Evolutionary conservation across 768 basidiomycete species (phyloP).

Genomic region (Bullera alba): DNA sequence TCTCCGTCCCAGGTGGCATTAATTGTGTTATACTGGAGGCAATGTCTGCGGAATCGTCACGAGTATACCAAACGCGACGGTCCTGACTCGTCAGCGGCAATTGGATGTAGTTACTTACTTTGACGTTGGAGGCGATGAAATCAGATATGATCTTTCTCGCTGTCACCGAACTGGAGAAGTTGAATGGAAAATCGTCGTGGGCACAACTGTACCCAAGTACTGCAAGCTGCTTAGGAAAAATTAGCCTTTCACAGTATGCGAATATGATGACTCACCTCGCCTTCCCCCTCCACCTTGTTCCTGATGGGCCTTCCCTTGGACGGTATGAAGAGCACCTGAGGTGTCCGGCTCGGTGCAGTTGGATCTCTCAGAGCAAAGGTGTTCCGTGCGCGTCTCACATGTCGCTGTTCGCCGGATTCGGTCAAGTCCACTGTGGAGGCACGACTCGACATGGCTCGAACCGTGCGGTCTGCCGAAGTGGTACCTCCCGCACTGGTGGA

Average conservation of each 20-base stretch:
- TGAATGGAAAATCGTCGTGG: constrained; percentile 33
- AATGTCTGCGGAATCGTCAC: constrained; percentile 38
- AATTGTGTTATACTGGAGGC: constrained; percentile 34
- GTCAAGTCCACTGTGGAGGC: too few relatives aligned
- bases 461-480: constrained; percentile 4
- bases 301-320: background rate
- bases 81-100: constrained; percentile 4
- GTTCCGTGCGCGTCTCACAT: constrained; percentile 8
- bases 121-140: constrained; percentile 42
- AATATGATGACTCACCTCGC: background rate
- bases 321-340: constrained; percentile 35
- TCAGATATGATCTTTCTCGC: constrained; percentile 38
- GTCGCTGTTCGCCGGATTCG: too few relatives aligned
- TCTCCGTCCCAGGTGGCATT: constrained; percentile 39
- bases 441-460: too few relatives aligned
- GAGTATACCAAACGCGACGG: constrained; percentile 38
- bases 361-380: constrained; percentile 31
- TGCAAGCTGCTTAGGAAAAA: constrained; percentile 24
- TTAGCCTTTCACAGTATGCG: background rate
- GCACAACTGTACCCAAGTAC: constrained; percentile 32
- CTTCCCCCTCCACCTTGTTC: background rate
- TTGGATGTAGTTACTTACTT: constrained; percentile 7
- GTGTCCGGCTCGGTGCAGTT: constrained; percentile 21
- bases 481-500: constrained; percentile 19
- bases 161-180: constrained; percentile 27